Evolutionary conservation across 352 stramenopile species (phyloP), one percentile per base, ranked within the genome.

Genomic region (Phytophthora meadii): DNA sequence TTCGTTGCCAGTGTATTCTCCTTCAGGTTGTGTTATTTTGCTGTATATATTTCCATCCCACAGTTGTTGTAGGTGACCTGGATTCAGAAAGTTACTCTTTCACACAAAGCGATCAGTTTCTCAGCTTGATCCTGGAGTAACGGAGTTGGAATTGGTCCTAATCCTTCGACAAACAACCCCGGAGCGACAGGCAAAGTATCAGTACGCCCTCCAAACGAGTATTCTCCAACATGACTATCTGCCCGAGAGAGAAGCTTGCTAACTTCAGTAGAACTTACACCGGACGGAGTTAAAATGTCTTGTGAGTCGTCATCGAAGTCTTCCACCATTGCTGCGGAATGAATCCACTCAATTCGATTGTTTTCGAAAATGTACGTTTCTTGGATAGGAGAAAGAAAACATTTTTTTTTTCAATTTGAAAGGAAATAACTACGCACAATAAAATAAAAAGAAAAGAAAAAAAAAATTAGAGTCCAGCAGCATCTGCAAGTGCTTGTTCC

Each of bases 131-230:
- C 46, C 30, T 48, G 9, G 1, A 11, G 25, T 45, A 74, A 32
- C 7, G 61, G 55, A 27, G 69, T 15, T 3, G 61, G 17, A 17
- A 68, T 57, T 2, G 27, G 9, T 7, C 62, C 62, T 14, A 68
- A 36, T 2, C 36, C 62, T 6, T 65, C 25, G 3, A 76, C 49
- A 27, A 41, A n/a, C 0, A 74, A 50, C 1, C 54, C 66, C 3
- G 51, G 61, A 0, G 27, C 36, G 1, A 25, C 15, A 6, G 54
- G 60, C 7, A 74, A 24, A 4, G 14, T 17, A 25, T 65, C 46
- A 11, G 56, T 47, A 22, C 19, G 19, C 19, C 19, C 19, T 22
- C 19, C 19, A 22, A 22, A 22, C 19, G 19, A 22, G 19, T 22
- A 22, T 22, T 22, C 19, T 22, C 19, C 19, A 22, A 1, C 19